Conservation (phyloP, 2,329 filamentous ascomycete genomes). For the Talaromyces pinophilus region DNA sequence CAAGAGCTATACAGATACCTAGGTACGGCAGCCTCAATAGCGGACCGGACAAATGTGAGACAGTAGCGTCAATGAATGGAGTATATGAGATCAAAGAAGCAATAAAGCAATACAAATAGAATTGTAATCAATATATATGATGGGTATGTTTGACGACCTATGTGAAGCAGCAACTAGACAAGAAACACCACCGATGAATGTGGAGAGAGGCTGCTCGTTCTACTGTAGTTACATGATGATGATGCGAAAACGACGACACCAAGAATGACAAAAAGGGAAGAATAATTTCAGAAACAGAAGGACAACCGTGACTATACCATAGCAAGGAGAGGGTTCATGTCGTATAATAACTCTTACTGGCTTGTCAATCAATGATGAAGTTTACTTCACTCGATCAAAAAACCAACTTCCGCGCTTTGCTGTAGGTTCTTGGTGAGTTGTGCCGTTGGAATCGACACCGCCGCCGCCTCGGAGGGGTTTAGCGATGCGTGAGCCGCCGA, state of each 20-base stretch:
- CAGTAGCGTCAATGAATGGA: neutral
- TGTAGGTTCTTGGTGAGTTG: constrained; percentile 66
- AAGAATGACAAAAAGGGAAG: neutral
- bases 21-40: no score
- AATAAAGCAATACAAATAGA: neutral
- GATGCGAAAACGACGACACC: neutral
- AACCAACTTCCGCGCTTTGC: constrained; percentile 64
- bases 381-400: constrained; percentile 46
- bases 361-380: neutral
- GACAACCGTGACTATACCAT: constrained; percentile 3
- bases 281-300: neutral
- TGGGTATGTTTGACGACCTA: constrained; percentile 9
- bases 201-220: neutral
- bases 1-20: no score
- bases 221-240: constrained; percentile 5
- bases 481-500: constrained; percentile 61
- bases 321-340: neutral
- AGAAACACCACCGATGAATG: neutral
- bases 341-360: neutral
- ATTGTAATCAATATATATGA: constrained; percentile 7
- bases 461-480: constrained; percentile 62
- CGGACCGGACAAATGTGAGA: no score
- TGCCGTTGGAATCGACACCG: constrained; percentile 39
- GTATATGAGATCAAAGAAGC: neutral
- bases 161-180: constrained; percentile 5